Evolutionary conservation across 176 grass and related monocot species (phyloP).

Genomic region (Eragrostis nindensis): DNA sequence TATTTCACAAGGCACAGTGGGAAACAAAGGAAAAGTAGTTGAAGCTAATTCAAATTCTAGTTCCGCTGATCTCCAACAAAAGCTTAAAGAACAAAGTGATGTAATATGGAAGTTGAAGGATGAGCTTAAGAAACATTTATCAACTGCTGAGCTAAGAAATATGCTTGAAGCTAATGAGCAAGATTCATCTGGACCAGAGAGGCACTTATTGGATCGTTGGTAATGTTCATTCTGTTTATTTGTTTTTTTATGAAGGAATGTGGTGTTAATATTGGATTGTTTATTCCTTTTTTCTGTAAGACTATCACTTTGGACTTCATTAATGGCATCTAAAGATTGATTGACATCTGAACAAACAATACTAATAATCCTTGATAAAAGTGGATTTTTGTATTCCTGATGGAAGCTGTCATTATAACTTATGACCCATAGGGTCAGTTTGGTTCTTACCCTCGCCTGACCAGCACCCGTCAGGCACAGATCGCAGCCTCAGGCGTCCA

Average conservation of each 20-base stretch:
- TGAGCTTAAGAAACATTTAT: conserved; percentile 80
- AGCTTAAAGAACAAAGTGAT: conserved; percentile 83
- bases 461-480: too few relatives aligned
- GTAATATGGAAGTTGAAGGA: conserved; percentile 91
- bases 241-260: not conserved
- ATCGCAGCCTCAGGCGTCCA: too few relatives aligned
- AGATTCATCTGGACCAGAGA: conserved; percentile 80
- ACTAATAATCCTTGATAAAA: too few relatives aligned
- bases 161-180: conserved; percentile 92
- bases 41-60: conserved; percentile 40
- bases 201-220: conserved; percentile 79
- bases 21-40: conserved; percentile 45
- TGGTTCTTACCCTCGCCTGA: too few relatives aligned
- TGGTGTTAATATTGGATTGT: too few relatives aligned
- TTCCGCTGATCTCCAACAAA: conserved; percentile 57
- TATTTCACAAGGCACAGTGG: conserved; percentile 45
- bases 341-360: not conserved
- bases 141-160: conserved; percentile 75
- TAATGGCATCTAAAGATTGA: not conserved
- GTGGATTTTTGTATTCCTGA: too few relatives aligned
- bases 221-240: conserved; percentile 53
- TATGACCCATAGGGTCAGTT: too few relatives aligned
- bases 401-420: too few relatives aligned
- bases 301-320: not conserved
- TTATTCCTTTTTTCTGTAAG: too few relatives aligned